Evolutionary conservation across 371 early-diverging fungal species (phyloP).

Genomic region (Circinella umbellata): DNA sequence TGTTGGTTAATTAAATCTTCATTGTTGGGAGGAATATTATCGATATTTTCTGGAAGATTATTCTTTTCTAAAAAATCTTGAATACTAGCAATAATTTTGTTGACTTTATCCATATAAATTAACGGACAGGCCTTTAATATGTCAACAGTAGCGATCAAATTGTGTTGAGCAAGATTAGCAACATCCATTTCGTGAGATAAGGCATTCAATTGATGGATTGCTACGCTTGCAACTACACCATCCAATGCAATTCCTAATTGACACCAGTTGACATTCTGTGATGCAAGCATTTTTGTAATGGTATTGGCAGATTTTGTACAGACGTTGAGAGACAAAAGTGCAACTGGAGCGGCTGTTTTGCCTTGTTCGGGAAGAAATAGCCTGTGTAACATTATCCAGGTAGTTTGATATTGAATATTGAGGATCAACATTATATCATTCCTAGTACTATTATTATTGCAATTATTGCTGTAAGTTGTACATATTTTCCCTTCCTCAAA

Average conservation of each 20-base stretch:
- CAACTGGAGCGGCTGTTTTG: slow-evolving; percentile 38
- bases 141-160: slow-evolving; percentile 45
- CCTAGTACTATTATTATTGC: slow-evolving; percentile 32
- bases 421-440: slow-evolving; percentile 46
- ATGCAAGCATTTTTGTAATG: slow-evolving; percentile 51
- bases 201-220: slow-evolving; percentile 55
- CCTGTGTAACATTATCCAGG: slow-evolving; percentile 57
- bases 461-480: slow-evolving; percentile 9
- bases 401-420: slow-evolving; percentile 49
- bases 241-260: slow-evolving; percentile 53
- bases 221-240: slow-evolving; percentile 51
- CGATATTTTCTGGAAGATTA: slow-evolving; percentile 31
- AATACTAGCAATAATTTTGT: slow-evolving; percentile 46
- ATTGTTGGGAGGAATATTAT: slow-evolving; percentile 43
- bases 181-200: slow-evolving; percentile 44
- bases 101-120: slow-evolving; percentile 55
- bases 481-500: too few relatives aligned
- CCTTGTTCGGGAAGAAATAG: slow-evolving; percentile 47
- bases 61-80: slow-evolving; percentile 40
- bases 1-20: slow-evolving; percentile 44
- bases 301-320: slow-evolving; percentile 39
- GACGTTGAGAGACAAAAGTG: slow-evolving; percentile 36
- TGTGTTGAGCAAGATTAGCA: slow-evolving; percentile 43
- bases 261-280: slow-evolving; percentile 45
- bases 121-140: slow-evolving; percentile 51